Percentiles rank a stretch among this genome's conserved stretches.
phyloP scores from a whole-genome alignment of 306 rosid genomes.

The Geum urbanum region DNA sequence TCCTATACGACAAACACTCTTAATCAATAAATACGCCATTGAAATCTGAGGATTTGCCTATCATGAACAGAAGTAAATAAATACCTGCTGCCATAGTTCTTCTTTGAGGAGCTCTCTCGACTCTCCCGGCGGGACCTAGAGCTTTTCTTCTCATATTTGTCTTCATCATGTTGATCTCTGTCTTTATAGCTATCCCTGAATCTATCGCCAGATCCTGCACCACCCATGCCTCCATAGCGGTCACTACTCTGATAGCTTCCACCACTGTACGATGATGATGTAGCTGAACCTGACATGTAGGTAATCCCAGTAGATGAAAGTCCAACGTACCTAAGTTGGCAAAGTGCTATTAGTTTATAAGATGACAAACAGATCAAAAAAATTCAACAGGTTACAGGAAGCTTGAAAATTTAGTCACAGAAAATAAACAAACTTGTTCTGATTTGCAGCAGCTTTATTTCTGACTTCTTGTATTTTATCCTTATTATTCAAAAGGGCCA shows the following conservation, averaged over 20 bases:
- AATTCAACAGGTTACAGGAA: conserved; percentile 22
- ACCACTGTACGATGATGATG: conserved; percentile 54
- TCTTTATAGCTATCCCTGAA: conserved; percentile 55
- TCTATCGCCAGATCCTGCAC: conserved; percentile 43
- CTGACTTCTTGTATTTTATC: conserved; percentile 88
- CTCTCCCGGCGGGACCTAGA: conserved; percentile 45
- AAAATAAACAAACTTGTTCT: conserved; percentile 69
- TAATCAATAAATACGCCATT: conserved; percentile 16
- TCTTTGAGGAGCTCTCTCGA: conserved; percentile 54
- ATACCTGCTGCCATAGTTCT: conserved; percentile 47
- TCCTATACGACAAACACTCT: conserved; percentile 49
- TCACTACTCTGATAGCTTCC: conserved; percentile 57
- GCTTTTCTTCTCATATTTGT: conserved; percentile 47
- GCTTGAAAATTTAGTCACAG: conserved; percentile 18
- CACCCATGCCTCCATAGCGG: conserved; percentile 57
- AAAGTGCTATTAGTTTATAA: conserved; percentile 13
- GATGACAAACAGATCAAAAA: conserved; percentile 13
- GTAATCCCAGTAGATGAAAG: conserved; percentile 92
- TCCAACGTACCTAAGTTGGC: conserved; percentile 69
- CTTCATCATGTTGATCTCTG: conserved; percentile 55
- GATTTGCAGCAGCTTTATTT: conserved; percentile 91
- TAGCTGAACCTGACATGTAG: conserved; percentile 62
- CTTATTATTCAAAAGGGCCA: conserved; percentile 72
- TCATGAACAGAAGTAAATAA: conserved; percentile 5
- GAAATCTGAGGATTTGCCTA: not conserved